These are phyloP conservation scores for Paracoccidioides brasiliensis DNA, from an alignment of 2,329 filamentous ascomycete species.

Conservation along the genomic window DNA sequence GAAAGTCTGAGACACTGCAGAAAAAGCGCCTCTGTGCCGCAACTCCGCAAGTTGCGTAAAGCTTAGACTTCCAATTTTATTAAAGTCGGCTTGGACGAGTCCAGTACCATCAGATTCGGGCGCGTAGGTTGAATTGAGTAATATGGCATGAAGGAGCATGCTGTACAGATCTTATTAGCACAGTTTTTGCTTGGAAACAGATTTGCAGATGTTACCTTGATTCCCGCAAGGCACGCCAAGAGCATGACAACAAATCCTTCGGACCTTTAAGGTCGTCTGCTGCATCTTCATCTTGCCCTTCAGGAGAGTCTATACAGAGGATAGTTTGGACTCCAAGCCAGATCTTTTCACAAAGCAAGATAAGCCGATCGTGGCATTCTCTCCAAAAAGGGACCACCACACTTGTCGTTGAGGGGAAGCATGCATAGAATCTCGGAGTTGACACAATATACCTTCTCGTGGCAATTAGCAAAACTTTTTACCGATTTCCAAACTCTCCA, in stretches of 20 bases:
- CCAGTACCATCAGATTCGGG: slow-evolving; percentile 32
- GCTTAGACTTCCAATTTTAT: slow-evolving; percentile 56
- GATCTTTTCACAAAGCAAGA: slow-evolving; percentile 51
- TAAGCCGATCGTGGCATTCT: slow-evolving; percentile 35
- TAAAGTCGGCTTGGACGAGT: slow-evolving; percentile 45
- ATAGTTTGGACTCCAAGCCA: slow-evolving; percentile 66
- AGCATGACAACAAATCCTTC: slow-evolving; percentile 86
- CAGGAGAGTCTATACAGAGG: slow-evolving; percentile 86
- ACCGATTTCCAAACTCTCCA: neutral
- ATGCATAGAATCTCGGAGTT: slow-evolving; percentile 26
- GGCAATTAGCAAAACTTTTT: neutral
- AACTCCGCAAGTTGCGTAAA: slow-evolving; percentile 73
- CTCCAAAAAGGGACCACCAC: slow-evolving; percentile 18
- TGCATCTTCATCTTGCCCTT: slow-evolving; percentile 53
- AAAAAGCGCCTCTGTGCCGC: slow-evolving; percentile 84
- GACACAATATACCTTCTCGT: slow-evolving; percentile 37
- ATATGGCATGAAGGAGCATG: slow-evolving; percentile 54
- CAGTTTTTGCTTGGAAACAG: slow-evolving; percentile 1
- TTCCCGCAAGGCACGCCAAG: slow-evolving; percentile 89
- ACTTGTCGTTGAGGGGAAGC: slow-evolving; percentile 18
- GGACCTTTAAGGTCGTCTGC: slow-evolving; percentile 63
- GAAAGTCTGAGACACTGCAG: slow-evolving; percentile 83
- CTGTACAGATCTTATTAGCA: slow-evolving; percentile 33
- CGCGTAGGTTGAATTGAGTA: slow-evolving; percentile 41
- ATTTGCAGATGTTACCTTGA: slow-evolving; percentile 49